phyloP scores from a whole-genome alignment of 306 rosid genomes.

The Prunus persica region Prunus_persica_NCBIv2 NC_034009.1:16882001-16882500 shows the following conservation, averaged over 20 bases:
- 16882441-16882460: constrained; percentile 69
- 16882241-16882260: neutral
- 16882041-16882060: neutral
- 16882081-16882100: neutral
- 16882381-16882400: constrained; percentile 74
- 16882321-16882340: constrained; percentile 17
- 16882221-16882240: neutral
- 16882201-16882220: neutral
- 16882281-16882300: neutral
- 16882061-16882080: neutral
- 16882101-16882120: neutral
- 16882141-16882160: neutral
- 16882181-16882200: neutral
- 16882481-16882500: constrained; percentile 53
- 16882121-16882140: neutral
- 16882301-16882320: neutral
- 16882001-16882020: neutral
- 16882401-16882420: constrained; percentile 84
- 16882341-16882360: constrained; percentile 45
- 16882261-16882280: neutral
- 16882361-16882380: constrained; percentile 43
- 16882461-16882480: constrained; percentile 48
- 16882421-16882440: constrained; percentile 76
- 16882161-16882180: neutral
- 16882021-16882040: neutral